Evolutionary conservation across 1,139 yeast species (phyloP).

Genomic region (Blastobotrys proliferans): DNA sequence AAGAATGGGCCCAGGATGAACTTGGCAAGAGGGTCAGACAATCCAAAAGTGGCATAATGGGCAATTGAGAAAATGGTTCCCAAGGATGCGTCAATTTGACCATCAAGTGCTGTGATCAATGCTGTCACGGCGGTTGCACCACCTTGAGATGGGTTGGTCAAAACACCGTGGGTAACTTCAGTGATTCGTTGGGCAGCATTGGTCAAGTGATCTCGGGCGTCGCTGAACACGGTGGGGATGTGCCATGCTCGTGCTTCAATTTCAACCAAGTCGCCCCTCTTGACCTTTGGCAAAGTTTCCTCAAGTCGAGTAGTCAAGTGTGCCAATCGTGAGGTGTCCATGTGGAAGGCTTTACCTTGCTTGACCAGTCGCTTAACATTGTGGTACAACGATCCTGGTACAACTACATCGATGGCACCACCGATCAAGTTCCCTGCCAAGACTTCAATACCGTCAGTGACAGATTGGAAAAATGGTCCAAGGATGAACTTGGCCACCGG

Average conservation of each 20-base stretch:
- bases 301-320: background rate
- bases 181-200: slow-evolving; percentile 26
- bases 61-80: slow-evolving; percentile 25
- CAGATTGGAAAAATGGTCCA: slow-evolving; percentile 33
- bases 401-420: slow-evolving; percentile 17
- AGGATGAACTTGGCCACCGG: slow-evolving; percentile 26
- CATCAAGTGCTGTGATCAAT: slow-evolving; percentile 30
- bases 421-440: slow-evolving; percentile 25
- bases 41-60: slow-evolving; percentile 26
- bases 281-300: background rate
- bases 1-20: slow-evolving; percentile 31
- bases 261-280: background rate
- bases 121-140: slow-evolving; percentile 25
- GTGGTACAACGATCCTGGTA: slow-evolving; percentile 12
- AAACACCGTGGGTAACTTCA: slow-evolving; percentile 18
- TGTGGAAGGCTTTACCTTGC: slow-evolving; percentile 17
- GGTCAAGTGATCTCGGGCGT: slow-evolving; percentile 13
- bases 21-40: slow-evolving; percentile 24
- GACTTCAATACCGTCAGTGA: slow-evolving; percentile 34
- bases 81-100: slow-evolving; percentile 32
- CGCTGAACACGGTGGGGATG: slow-evolving; percentile 5
- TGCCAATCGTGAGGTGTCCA: slow-evolving; percentile 13
- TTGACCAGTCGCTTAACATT: slow-evolving; percentile 16
- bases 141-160: slow-evolving; percentile 24
- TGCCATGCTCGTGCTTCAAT: background rate